Percentiles rank a stretch among this genome's conserved stretches.
Conservation (phyloP, 2,329 filamentous ascomycete genomes). For the Tolypocladium amazonense region DNA sequence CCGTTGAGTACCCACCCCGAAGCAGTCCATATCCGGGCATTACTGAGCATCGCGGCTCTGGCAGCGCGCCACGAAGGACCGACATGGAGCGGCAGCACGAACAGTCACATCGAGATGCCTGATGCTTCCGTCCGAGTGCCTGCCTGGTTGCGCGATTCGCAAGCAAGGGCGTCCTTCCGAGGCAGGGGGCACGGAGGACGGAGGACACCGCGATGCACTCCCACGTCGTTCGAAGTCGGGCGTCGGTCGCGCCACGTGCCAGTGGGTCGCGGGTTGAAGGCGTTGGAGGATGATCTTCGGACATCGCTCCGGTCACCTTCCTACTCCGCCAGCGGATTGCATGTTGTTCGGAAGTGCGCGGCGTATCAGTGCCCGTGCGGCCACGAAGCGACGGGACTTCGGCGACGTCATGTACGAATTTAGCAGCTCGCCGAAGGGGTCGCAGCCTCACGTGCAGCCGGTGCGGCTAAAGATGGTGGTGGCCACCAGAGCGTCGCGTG, state of each 20-base stretch:
- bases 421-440: neutral
- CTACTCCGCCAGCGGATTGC: neutral
- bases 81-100: no score
- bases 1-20: neutral
- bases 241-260: neutral
- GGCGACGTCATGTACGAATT: neutral
- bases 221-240: neutral
- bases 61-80: neutral
- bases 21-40: neutral
- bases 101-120: no score
- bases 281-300: neutral
- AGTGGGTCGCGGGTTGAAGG: neutral
- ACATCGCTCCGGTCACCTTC: neutral
- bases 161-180: neutral
- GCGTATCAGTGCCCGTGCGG: no score
- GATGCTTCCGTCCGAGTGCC: neutral
- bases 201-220: neutral
- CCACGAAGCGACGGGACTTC: neutral
- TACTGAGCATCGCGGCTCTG: neutral
- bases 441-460: neutral
- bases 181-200: neutral
- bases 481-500: neutral
- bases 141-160: neutral
- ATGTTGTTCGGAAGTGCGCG: neutral
- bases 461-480: neutral